Evolutionary conservation across 257 asterid genomes (phyloP), one percentile per base, ranked within the genome.

Genomic region (Capsicum pubescens): DNA sequence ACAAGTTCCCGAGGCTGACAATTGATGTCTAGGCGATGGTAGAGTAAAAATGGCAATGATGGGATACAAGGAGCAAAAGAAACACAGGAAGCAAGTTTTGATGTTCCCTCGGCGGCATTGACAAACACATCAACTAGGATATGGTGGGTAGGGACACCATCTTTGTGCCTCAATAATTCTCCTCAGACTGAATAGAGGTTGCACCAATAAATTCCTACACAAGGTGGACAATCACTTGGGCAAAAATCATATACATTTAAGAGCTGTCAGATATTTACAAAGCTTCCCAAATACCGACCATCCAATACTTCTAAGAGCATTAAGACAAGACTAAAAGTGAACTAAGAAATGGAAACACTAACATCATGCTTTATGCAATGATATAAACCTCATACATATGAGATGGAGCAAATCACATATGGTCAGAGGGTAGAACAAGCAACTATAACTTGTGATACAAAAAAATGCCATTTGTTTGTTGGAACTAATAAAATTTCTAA

Each of bases 11-110:
- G 13, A 74, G 17, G 14, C 81, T 21, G 46, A 70, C 36, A 72
- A 48, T 14, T 21, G 12, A 19, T 0, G 8, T 2, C 59, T 16
- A 12, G 80, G 81, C 1, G 1, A 50, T 4, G 81, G 8, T 48
- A 76, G 46, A 48, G n/a, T 21, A 50, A 15, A 76, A 76, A 76
- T 50, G 81, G 81, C 8, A 50, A 52, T 13, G 81, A 52, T 52
- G 81, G 60, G 42, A 76, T 60, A 76, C 63, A 15, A 50, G 46
- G 14, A n/a, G 42, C 59, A 72, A 48, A 19, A 48, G 80, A 72
- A 66, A 72, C 59, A 72, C 19, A 19, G 61, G 46, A 21, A 50
- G 36, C 80, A 72, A 76, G 61, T 76, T 50, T 52, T 50, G 81
- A 13, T 52, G 21, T 19, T 50, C 21, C 39, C 46, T 74, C 46